Conservation (phyloP, 208 protist genomes). For the Naegleria lovaniensis region DNA sequence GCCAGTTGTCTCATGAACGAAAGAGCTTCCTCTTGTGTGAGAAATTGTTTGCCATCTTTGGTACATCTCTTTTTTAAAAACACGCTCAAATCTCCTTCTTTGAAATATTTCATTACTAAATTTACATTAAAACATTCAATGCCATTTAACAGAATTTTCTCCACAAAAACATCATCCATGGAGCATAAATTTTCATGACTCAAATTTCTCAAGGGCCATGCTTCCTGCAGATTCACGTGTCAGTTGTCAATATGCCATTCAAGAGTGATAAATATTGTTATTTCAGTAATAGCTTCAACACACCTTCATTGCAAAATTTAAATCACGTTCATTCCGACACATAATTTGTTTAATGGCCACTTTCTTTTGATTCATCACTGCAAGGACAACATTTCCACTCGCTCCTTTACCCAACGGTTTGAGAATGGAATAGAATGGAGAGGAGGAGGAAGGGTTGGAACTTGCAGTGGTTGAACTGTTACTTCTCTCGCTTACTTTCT, state of each 20-base stretch:
- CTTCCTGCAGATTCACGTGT: neutral
- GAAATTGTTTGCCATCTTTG: neutral
- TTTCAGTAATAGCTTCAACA: too few relatives aligned
- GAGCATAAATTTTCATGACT: neutral
- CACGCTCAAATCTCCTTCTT: neutral
- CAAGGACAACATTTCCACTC: neutral
- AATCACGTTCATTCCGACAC: neutral
- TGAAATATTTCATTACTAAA: neutral
- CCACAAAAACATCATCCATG: neutral
- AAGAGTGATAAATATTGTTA: neutral
- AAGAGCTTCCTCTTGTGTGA: neutral
- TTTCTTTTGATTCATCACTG: neutral
- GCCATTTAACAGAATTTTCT: neutral
- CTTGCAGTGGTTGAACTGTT: too few relatives aligned
- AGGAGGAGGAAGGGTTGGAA: neutral
- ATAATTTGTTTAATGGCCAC: neutral
- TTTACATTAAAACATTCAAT: neutral
- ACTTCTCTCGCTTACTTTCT: too few relatives aligned
- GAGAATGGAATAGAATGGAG: neutral
- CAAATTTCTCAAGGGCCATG: neutral
- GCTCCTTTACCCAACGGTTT: neutral
- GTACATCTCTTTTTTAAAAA: neutral
- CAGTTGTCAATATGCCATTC: neutral
- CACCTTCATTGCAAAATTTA: neutral
- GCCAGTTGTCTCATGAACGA: constrained; percentile 16